Evolutionary conservation across 768 basidiomycete genomes (phyloP).

Genomic region (Suillus clintonianus): DNA sequence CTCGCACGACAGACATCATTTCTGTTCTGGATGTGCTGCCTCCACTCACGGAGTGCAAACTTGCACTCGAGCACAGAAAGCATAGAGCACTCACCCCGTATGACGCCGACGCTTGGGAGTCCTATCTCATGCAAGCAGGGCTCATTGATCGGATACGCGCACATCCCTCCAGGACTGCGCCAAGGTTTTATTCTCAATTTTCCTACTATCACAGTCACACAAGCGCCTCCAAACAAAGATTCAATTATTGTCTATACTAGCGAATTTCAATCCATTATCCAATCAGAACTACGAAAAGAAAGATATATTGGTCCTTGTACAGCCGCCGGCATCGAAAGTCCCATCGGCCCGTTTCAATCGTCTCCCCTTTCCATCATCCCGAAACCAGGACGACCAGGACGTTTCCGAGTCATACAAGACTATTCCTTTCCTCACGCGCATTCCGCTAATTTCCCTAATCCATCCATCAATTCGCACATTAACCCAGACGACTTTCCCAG

Average conservation of each 20-base stretch:
- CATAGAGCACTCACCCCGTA: background rate
- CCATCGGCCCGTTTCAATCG: background rate
- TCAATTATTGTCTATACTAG: background rate
- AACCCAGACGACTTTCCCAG: background rate
- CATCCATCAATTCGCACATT: background rate
- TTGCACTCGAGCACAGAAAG: background rate
- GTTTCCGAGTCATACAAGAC: background rate
- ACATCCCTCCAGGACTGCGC: background rate
- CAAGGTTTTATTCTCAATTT: background rate
- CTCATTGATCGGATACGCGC: background rate
- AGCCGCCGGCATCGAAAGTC: background rate
- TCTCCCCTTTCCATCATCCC: background rate
- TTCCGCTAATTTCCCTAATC: background rate
- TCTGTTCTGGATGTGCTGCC: background rate
- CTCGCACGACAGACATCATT: no score
- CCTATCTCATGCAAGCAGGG: rapidly evolving
- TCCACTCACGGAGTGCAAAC: background rate
- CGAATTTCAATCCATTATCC: background rate
- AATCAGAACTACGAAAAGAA: background rate
- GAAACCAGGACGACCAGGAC: background rate
- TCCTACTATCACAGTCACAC: background rate
- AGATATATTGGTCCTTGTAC: background rate
- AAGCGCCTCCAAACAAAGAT: background rate
- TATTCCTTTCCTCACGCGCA: background rate
- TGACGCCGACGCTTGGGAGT: background rate